Evolutionary conservation across 495 filamentous ascomycete genomes (phyloP), one percentile per base, ranked within the genome.

Genomic region (Annulohypoxylon stygium): DNA sequence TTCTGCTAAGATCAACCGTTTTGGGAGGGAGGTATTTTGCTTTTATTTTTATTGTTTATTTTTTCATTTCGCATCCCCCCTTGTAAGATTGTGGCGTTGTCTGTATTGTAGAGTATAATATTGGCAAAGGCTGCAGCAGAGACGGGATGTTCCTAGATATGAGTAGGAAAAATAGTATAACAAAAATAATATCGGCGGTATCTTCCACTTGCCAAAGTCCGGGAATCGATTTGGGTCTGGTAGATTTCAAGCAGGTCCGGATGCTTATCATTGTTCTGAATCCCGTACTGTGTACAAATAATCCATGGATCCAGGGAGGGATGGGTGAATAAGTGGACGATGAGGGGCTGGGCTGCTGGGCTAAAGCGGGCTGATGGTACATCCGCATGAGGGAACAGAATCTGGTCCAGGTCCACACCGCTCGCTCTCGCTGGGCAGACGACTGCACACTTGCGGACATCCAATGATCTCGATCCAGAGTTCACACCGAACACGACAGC

Each of bases 401-500:
- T 26, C 30, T 68, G 67, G 72, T 51, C 59, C 71, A 70, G 67
- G 72, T 51, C 59, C 71, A 70, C 72, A 71, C 72, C 67, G 72
- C 72, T 74, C 34, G 66, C 70, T 34, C 12, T 53, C 50, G 58
- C 11, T 63, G 67, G 67, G 62, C 48, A 70, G 14, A n/a, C 23
- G 26, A 18, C 30, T 65, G 71, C 61, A 69, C n/a, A 65, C 57
- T 37, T 36, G 43, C 63, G 61, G 50, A 45, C 59, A 20, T 65
- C 72, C 72, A 75, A 75, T 75, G 45, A 65, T 71, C 26, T 60
- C 53, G 62, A 54, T 53, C 47, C 51, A 68, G 36, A 39, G 50
- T 54, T 75, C 45, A 75, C 72, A 75, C 72, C 72, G 67, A 70
- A 71, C 72, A 71, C 72, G 72, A 71, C 72, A 75, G 64, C 72